Evolutionary conservation across 2,329 filamentous ascomycete species (phyloP), one percentile per base, ranked within the genome.

Genomic region (Chaetomium strumarium): DNA sequence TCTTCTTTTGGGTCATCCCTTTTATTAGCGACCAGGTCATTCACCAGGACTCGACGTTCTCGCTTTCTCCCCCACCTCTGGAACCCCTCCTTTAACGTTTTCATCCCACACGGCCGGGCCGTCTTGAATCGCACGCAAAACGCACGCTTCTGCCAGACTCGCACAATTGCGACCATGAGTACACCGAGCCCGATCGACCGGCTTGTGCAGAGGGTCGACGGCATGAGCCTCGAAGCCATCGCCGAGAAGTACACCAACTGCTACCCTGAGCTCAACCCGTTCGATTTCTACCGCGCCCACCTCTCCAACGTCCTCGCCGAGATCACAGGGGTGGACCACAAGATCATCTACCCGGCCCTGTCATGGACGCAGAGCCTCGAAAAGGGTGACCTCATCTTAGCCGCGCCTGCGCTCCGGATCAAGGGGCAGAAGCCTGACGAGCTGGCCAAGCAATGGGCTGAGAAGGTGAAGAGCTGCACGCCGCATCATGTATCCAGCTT

Each of bases 281-380:
- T 88, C 63, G 89, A 93, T 64, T 77, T 92, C 55, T 95, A 90
- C 76, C 80, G 89, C 55, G 81, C 83, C 36, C 86, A 91, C 67
- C 80, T 95, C 58, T 84, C 86, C 56, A 76, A 84, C 39, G 73
- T 88, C 45, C 72, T 95, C 38, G 73, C 80, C 33, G 73, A 80
- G 17, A 78, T 90, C 55, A 88, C 85, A 2, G 86, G 85, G 19
- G 85, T 89, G 29, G 85, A 88, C 53, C 68, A 77, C 33, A 74
- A 77, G 49, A 81, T 90, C 62, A 84, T 95, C 66, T 90, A 88
- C 71, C 81, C 82, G 24, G 82, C 83, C 36, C 73, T 95, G 39
- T 80, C 86, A 72, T 92, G 88, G 87, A 92, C 89, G 5, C 76
- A 81, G 57, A 81, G 84, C 36, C 75, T 90, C 19, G 89, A 93